Evolutionary conservation across 75 land plant species (phyloP), one percentile per base, ranked within the genome.

Genomic region (Cunninghamia lanceolata): DNA sequence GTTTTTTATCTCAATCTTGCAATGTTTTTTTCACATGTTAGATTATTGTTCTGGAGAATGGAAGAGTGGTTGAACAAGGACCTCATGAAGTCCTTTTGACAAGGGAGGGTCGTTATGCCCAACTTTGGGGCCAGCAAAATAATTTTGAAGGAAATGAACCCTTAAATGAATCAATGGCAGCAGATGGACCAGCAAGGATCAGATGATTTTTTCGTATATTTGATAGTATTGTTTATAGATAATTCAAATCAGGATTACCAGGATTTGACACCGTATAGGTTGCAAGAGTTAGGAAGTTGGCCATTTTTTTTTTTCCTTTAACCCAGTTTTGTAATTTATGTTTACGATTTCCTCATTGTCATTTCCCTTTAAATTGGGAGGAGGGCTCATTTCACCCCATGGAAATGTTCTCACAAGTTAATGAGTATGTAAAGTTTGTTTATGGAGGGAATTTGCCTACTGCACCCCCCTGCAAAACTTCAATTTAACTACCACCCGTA

Each of bases 11-110:
- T 63, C 43, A 32, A 45, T 39, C 13, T 46, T 9, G 19, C 13
- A 50, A 47, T 82, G 17, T 30, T 30, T 28, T 47, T 46, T 82
- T 47, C 1, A 8, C 36, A 84, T 53, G 70, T 38, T 93, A 96
- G 99, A 94, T 98, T 45, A 88, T 98, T 76, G 99, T 98, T 59
- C 85, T 98, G 88, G 99, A 98, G 89, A 94, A 92, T 39, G 99
- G 99, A 34, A 90, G 87, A 85, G 93, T 98, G 84, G 91, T 94
- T 32, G 99, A 98, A 88, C 95, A 94, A 84, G 99, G 99, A 25
- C 85, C 97, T 28, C 99, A 98, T 88, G 99, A 98, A 30, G 85
- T 85, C 40, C 95, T 98, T 35, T 86, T 98, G 74, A 82, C 91
- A 53, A 89, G 85, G 42, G 91, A 88, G 30, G 99, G 99, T n/a